Evolutionary conservation across 148 eudicot species (phyloP).

Genomic region (Drosera capensis): DNA sequence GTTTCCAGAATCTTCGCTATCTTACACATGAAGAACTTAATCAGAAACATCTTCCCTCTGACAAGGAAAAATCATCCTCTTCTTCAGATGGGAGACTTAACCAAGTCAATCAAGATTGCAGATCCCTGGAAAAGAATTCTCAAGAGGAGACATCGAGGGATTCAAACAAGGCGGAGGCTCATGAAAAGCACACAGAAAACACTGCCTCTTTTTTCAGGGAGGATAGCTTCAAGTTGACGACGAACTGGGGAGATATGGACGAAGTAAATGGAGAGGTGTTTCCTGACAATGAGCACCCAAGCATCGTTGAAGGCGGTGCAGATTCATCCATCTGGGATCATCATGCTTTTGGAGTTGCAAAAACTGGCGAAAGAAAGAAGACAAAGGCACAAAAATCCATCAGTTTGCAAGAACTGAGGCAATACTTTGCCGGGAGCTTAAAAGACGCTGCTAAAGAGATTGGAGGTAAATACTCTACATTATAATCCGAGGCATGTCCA

Average conservation of each 20-base stretch:
- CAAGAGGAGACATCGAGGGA: conserved; percentile 31
- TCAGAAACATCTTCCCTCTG: conserved; percentile 13
- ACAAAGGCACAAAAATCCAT: conserved; percentile 59
- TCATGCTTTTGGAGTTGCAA: conserved; percentile 15
- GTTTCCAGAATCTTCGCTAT: conserved; percentile 34
- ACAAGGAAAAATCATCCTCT: conserved; percentile 6
- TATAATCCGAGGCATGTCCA: too few species aligned
- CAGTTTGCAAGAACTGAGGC: conserved; percentile 59
- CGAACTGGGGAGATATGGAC: conserved; percentile 18
- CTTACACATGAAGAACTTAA: conserved; percentile 24
- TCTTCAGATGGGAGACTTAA: conserved; percentile 5
- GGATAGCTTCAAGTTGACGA: conserved; percentile 32
- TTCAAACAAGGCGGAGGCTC: conserved; percentile 28
- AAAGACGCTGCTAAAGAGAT: conserved; percentile 88
- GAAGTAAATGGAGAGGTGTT: conserved; percentile 12
- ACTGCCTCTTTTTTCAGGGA: conserved; percentile 24
- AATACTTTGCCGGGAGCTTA: conserved; percentile 83
- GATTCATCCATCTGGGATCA: conserved; percentile 20
- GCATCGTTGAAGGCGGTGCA: conserved; percentile 14
- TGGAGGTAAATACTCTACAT: conserved; percentile 60
- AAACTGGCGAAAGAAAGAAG: conserved; percentile 32
- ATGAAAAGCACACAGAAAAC: conserved; percentile 42
- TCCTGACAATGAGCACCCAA: conserved; percentile 16
- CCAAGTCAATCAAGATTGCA: conserved; percentile 6
- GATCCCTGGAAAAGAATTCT: conserved; percentile 10